Base-by-base conservation (phyloP, 2,329 filamentous ascomycete species). In the Phyllosticta paracitricarpa region DNA sequence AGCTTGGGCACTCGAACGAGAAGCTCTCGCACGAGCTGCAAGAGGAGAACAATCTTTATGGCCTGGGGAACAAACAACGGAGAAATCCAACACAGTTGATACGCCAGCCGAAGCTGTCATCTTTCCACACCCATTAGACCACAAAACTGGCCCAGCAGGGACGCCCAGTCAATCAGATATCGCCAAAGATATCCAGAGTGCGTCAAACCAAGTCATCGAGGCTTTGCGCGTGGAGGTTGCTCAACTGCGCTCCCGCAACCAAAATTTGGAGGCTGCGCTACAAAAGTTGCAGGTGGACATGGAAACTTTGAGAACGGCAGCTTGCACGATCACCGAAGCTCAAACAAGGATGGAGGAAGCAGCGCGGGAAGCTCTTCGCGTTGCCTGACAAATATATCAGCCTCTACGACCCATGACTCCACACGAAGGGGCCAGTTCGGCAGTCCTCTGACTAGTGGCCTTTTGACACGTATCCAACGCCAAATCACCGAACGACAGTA, bases 1-100 rank as follows among this genome's bases (percentile, higher is more conserved):
- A 61, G 70, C 70, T 35, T 77, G 78, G 69, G 71, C 72, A 8
- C 65, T 67, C 4, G 77, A 80, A 61, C 74, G 72, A 59, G 63
- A 65, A 14, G 68, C 69, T 40, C 64, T 80, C 51, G 71, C 77
- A 57, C 68, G 66, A 48, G 64, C 71, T n/a, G 17, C 68, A 68
- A 10, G 62, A 48, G 1, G 59, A 19, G 30, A 51, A 64, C 33
- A 17, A 2, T 12, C 33, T 12, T 12, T 10, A 5, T 17, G 10
- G 6, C 4, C 7, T 40, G 33, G 14, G 14, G 30, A 54, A 59
- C 12, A 40, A 56, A 5, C 56, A 61, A 9, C 30, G 60, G 28
- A 40, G 59, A 9, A 55, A 24, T 9, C 48, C 17, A 12, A 25
- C 53, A 12, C 54, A 5, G 19, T 52, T 54, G 17, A 48, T 28